phyloP scores from a whole-genome alignment of 495 filamentous ascomycete genomes.

The Bathelium albidoporum region DNA sequence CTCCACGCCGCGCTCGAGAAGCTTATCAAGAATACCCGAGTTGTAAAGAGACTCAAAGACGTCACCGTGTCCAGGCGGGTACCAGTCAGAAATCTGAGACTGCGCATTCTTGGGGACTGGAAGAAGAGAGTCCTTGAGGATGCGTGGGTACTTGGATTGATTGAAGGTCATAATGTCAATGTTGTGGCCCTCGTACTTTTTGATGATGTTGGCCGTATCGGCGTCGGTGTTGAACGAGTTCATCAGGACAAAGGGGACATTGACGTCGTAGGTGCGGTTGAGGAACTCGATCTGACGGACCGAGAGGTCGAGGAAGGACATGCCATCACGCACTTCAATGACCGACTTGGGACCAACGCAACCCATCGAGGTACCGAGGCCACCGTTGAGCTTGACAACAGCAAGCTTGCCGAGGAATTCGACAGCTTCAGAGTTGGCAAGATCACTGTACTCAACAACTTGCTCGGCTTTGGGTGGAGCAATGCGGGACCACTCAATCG shows the following conservation, averaged over 20 bases:
- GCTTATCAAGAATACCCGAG: slow-evolving; percentile 93
- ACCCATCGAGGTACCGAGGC: slow-evolving; percentile 98
- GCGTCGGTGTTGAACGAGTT: slow-evolving; percentile 99
- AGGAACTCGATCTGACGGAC: slow-evolving; percentile 99
- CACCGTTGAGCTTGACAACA: slow-evolving; percentile 98
- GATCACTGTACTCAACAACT: slow-evolving; percentile 84
- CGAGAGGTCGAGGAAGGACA: slow-evolving; percentile 99
- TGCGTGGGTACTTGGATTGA: slow-evolving; percentile 94
- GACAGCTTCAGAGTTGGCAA: slow-evolving; percentile 76
- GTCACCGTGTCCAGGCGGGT: slow-evolving; percentile 97
- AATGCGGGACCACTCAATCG: slow-evolving; percentile 89
- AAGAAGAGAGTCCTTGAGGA: slow-evolving; percentile 95
- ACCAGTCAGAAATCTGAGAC: slow-evolving; percentile 92
- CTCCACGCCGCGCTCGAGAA: slow-evolving; percentile 87
- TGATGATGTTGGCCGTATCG: slow-evolving; percentile 97
- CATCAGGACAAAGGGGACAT: slow-evolving; percentile 98
- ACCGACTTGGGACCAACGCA: slow-evolving; percentile 99
- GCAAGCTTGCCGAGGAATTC: slow-evolving; percentile 95
- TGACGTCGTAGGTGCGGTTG: slow-evolving; percentile 93
- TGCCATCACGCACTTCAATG: slow-evolving; percentile 99
- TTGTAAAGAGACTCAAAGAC: slow-evolving; percentile 99
- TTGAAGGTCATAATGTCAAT: slow-evolving; percentile 99
- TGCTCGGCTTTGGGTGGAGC: slow-evolving; percentile 80
- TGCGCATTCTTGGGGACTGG: slow-evolving; percentile 86
- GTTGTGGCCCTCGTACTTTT: slow-evolving; percentile 99